Conservation (phyloP, 2,329 filamentous ascomycete genomes). For the Chaetomium strumarium region DNA sequence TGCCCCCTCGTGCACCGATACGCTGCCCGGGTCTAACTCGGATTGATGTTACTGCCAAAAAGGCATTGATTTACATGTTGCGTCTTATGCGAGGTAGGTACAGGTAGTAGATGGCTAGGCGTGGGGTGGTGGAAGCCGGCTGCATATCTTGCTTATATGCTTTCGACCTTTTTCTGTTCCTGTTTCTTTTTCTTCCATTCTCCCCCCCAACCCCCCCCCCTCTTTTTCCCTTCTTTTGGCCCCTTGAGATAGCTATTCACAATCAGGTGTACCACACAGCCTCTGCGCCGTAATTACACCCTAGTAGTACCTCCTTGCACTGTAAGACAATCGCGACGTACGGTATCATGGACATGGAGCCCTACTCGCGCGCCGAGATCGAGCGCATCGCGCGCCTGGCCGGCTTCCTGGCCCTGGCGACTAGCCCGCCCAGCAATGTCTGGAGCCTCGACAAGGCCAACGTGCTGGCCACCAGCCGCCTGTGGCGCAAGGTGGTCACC, state of each 20-base stretch:
- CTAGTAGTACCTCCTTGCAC: not conserved
- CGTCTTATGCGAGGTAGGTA: too few species aligned
- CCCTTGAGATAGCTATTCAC: too few species aligned
- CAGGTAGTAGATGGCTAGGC: too few species aligned
- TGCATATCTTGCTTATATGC: too few species aligned
- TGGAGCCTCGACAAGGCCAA: constrained; percentile 95
- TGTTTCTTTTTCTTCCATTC: not conserved
- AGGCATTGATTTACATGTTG: too few species aligned
- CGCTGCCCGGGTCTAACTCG: too few species aligned
- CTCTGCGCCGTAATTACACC: too few species aligned
- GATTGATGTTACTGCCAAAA: too few species aligned
- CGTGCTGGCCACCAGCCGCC: constrained; percentile 79
- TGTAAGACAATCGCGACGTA: not conserved
- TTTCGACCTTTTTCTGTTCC: not conserved
- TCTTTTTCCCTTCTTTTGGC: too few species aligned
- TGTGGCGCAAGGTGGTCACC: constrained; percentile 83
- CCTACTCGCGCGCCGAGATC: constrained; percentile 78
- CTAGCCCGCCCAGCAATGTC: constrained; percentile 70
- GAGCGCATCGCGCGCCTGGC: constrained; percentile 82
- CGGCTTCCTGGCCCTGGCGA: constrained; percentile 71
- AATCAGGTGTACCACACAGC: not conserved
- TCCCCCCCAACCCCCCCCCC: too few species aligned
- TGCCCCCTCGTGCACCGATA: too few species aligned
- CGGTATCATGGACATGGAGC: constrained; percentile 75
- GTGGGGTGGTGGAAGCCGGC: too few species aligned